These are phyloP conservation scores for Russula lepida DNA, from an alignment of 768 basidiomycete species.

Conservation along the genomic window DNA sequence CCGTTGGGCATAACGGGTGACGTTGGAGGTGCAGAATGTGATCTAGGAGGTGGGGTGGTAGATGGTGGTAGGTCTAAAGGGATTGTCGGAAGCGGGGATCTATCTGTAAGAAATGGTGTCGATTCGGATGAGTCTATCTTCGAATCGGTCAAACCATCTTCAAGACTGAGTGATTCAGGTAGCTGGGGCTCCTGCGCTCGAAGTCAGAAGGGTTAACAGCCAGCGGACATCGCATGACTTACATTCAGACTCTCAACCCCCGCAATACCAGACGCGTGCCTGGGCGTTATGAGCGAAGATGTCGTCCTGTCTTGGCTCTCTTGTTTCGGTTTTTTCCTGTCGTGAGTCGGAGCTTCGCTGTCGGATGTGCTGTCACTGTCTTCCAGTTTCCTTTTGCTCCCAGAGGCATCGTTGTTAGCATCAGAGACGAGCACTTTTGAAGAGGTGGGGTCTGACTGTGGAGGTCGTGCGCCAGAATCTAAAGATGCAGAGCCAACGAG, in stretches of 20 bases:
- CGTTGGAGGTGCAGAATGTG: slow-evolving; percentile 8
- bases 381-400: slow-evolving; percentile 9
- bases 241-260: not conserved
- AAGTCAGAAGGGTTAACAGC: not conserved
- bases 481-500: not conserved
- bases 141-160: not conserved
- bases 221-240: not conserved
- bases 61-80: not conserved
- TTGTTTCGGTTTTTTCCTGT: slow-evolving; percentile 3
- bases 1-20: not conserved
- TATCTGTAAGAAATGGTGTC: not conserved
- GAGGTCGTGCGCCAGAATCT: not conserved
- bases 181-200: not conserved
- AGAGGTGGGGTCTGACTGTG: not conserved
- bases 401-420: not conserved
- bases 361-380: not conserved
- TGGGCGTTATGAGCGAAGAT: not conserved
- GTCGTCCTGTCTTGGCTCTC: not conserved
- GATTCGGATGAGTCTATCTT: not conserved
- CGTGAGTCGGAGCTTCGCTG: not conserved
- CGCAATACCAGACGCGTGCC: not conserved
- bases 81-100: not conserved
- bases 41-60: not conserved
- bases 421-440: not conserved
- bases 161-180: not conserved